These are phyloP conservation scores for Asclepias syriaca DNA, from an alignment of 257 asterid species.

Conservation along the genomic window DNA sequence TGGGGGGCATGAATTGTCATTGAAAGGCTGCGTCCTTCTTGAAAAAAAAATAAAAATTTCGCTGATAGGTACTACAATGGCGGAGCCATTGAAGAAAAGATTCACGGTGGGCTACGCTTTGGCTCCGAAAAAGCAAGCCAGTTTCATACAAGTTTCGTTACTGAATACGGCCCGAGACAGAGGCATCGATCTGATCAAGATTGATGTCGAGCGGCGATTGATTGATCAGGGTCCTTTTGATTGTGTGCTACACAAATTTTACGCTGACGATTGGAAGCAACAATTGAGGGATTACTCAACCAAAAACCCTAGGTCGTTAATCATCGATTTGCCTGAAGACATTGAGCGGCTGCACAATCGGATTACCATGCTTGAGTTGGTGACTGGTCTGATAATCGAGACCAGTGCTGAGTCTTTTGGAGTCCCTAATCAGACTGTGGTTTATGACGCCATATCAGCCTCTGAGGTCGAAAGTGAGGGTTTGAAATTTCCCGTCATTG, in stretches of 20 bases:
- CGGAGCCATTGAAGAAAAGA: constrained; percentile 41
- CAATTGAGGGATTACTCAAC: constrained; percentile 45
- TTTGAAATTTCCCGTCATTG: constrained; percentile 62
- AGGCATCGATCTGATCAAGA: constrained; percentile 61
- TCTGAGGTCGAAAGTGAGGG: constrained; percentile 38
- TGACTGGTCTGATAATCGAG: constrained; percentile 31
- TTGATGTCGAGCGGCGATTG: constrained; percentile 49
- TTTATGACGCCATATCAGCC: constrained; percentile 38
- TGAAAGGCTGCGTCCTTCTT: background rate
- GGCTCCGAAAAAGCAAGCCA: constrained; percentile 69
- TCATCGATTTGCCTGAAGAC: constrained; percentile 58
- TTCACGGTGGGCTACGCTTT: constrained; percentile 67
- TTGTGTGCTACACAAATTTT: constrained; percentile 61
- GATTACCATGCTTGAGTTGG: constrained; percentile 66
- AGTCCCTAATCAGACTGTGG: constrained; percentile 54
- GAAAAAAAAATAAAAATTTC: background rate
- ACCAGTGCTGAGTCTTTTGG: constrained; percentile 44
- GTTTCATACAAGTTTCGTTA: constrained; percentile 56
- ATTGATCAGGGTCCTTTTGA: constrained; percentile 70
- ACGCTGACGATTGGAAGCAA: constrained; percentile 52
- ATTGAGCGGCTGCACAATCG: constrained; percentile 68
- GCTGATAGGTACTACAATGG: constrained; percentile 17
- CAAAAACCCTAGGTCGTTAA: constrained; percentile 37
- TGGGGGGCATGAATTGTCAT: background rate
- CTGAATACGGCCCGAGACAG: constrained; percentile 43